Conservation (phyloP, 768 basidiomycete species). For the Naematelia encephala region DNA sequence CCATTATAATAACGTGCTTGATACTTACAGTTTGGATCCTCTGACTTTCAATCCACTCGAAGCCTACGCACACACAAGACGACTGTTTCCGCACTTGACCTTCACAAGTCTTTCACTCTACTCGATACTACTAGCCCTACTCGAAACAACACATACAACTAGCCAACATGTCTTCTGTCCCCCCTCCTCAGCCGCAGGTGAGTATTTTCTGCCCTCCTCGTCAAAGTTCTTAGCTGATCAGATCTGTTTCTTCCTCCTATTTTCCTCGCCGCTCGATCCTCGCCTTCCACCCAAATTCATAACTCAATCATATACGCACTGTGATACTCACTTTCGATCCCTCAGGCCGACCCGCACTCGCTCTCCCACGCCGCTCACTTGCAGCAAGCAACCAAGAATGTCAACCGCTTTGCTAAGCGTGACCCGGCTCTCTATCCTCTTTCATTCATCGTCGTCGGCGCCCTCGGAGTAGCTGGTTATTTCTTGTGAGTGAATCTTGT, state of each 20-base stretch:
- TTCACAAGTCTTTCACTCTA: too few species aligned
- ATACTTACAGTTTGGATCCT: too few species aligned
- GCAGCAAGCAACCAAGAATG: slow-evolving; percentile 39
- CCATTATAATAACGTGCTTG: too few species aligned
- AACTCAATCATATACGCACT: not conserved
- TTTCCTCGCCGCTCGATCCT: not conserved
- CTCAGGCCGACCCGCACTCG: slow-evolving; percentile 37
- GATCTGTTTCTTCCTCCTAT: not conserved
- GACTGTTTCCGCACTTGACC: too few species aligned
- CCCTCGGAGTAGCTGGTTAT: slow-evolving; percentile 45
- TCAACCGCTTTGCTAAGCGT: slow-evolving; percentile 50
- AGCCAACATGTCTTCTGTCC: slow-evolving; percentile 2
- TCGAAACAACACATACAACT: not conserved
- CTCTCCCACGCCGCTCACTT: slow-evolving; percentile 37
- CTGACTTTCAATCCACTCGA: too few species aligned
- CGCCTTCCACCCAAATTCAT: not conserved
- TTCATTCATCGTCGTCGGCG: slow-evolving; percentile 40
- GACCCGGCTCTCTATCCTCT: slow-evolving; percentile 50
- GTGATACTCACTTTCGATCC: too few species aligned
- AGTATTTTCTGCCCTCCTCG: not conserved
- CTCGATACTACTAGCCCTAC: too few species aligned
- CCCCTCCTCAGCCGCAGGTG: slow-evolving; percentile 1
- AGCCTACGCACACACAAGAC: too few species aligned
- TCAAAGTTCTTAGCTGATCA: too few species aligned
- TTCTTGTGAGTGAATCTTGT: slow-evolving; percentile 42